A percentile compares a stretch with the other conserved stretches of the same genome.
Conservation (phyloP, 2,329 filamentous ascomycete genomes). For the Xylaria sp. region DNA sequence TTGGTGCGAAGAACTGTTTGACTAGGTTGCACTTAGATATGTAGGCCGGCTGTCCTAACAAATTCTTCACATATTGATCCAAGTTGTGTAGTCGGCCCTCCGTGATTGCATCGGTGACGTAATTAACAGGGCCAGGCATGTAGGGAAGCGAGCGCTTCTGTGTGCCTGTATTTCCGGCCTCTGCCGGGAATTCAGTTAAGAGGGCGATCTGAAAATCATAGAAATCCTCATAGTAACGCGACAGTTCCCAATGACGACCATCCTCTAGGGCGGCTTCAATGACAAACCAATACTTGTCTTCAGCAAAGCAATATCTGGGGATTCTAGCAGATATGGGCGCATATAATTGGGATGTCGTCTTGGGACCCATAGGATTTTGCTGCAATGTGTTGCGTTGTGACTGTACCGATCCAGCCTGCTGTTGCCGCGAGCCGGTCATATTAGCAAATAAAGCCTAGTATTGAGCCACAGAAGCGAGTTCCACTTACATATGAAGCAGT, state of each 20-base stretch:
- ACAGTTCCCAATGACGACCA: slow-evolving; percentile 89
- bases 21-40: slow-evolving; percentile 86
- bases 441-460: slow-evolving; percentile 26
- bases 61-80: slow-evolving; percentile 93
- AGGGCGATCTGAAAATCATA: slow-evolving; percentile 98
- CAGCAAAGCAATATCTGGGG: slow-evolving; percentile 91
- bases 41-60: slow-evolving; percentile 81
- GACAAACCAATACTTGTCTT: slow-evolving; percentile 99
- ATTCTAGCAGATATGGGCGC: slow-evolving; percentile 85
- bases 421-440: slow-evolving; percentile 8
- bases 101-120: slow-evolving; percentile 97
- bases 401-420: slow-evolving; percentile 46
- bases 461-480: neutral
- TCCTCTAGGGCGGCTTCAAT: slow-evolving; percentile 92
- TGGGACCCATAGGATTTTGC: slow-evolving; percentile 46
- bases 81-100: slow-evolving; percentile 91
- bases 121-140: slow-evolving; percentile 97
- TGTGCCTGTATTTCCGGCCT: slow-evolving; percentile 83
- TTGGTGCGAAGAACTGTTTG: slow-evolving; percentile 86
- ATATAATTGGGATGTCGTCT: slow-evolving; percentile 62
- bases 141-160: slow-evolving; percentile 87
- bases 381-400: slow-evolving; percentile 49
- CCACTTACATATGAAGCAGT: slow-evolving; percentile 35
- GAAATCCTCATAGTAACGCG: slow-evolving; percentile 96
- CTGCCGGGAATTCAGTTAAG: slow-evolving; percentile 87